Conservation (phyloP, 169 alveolate species). For the Cytauxzoon felis region DNA sequence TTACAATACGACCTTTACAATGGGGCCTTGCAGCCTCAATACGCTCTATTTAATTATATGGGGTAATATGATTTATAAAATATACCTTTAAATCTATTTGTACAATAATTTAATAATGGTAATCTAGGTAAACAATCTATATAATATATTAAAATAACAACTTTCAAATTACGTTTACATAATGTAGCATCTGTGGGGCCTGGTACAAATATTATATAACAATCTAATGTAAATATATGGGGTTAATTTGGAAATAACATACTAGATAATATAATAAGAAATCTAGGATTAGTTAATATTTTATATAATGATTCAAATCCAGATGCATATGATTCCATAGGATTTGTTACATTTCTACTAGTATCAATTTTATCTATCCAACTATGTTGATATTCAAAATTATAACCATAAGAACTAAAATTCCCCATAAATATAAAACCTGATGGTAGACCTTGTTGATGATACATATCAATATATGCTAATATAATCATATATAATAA, state of each 20-base stretch:
- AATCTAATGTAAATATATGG: constrained; percentile 5
- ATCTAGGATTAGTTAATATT: constrained; percentile 32
- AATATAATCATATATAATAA: constrained; percentile 14
- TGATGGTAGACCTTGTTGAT: constrained; percentile 55
- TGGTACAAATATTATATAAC: constrained; percentile 66
- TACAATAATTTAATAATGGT: constrained; percentile 63
- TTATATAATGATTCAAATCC: constrained; percentile 37
- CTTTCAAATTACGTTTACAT: constrained; percentile 48
- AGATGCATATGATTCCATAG: constrained; percentile 5
- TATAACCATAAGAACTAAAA: constrained; percentile 46
- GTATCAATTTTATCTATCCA: constrained; percentile 9
- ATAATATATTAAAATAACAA: background rate
- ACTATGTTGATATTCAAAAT: constrained; percentile 14
- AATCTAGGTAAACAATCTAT: constrained; percentile 52
- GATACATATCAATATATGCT: constrained; percentile 51
- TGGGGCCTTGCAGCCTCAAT: constrained; percentile 22
- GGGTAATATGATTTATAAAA: constrained; percentile 11
- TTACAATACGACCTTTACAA: constrained; percentile 35
- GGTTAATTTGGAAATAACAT: background rate
- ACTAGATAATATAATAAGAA: constrained; percentile 18
- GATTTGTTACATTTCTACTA: background rate
- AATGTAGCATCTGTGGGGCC: constrained; percentile 71
- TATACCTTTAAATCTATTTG: constrained; percentile 48
- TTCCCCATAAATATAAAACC: constrained; percentile 75
- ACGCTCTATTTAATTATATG: background rate